Evolutionary conservation across 2,329 filamentous ascomycete species (phyloP).

Genomic region (Cladophialophora chaetospira): DNA sequence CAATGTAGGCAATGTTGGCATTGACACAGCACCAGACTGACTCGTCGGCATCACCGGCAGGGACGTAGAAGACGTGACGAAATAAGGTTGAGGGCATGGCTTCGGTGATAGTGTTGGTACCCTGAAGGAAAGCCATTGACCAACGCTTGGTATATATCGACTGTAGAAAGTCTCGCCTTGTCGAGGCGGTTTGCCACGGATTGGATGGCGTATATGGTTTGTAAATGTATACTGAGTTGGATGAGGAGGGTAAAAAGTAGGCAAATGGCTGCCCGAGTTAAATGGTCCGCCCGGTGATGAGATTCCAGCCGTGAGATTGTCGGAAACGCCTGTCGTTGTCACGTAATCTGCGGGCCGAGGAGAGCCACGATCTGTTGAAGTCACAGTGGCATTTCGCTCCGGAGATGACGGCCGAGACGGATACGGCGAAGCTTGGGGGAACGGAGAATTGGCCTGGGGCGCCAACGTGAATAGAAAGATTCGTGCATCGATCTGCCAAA

Average conservation of each 20-base stretch:
- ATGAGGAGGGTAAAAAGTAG: constrained; percentile 85
- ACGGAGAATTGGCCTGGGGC: constrained; percentile 55
- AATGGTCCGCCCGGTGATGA: constrained; percentile 64
- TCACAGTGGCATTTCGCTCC: constrained; percentile 26
- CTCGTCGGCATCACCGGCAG: constrained; percentile 32
- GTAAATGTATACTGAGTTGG: constrained; percentile 80
- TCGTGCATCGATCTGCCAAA: constrained; percentile 89
- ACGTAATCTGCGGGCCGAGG: constrained; percentile 21
- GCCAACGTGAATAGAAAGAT: constrained; percentile 85
- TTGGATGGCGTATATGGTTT: constrained; percentile 77
- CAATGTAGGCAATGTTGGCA: constrained; percentile 38
- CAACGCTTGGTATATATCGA: constrained; percentile 77
- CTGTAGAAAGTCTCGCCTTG: constrained; percentile 92
- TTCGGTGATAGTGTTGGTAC: constrained; percentile 71
- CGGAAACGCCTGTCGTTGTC: constrained; percentile 17
- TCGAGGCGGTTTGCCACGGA: constrained; percentile 82
- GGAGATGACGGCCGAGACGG: constrained; percentile 56
- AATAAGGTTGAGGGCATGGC: constrained; percentile 60
- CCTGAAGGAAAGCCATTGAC: constrained; percentile 85
- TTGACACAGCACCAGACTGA: constrained; percentile 30
- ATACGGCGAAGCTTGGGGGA: constrained; percentile 53
- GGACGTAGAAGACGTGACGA: constrained; percentile 56
- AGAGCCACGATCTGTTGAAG: constrained; percentile 12
- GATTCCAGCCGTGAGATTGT: constrained; percentile 28
- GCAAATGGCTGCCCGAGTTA: constrained; percentile 78